Evolutionary conservation across 352 stramenopile genomes (phyloP).

Genomic region (Globisporangium polare): DNA sequence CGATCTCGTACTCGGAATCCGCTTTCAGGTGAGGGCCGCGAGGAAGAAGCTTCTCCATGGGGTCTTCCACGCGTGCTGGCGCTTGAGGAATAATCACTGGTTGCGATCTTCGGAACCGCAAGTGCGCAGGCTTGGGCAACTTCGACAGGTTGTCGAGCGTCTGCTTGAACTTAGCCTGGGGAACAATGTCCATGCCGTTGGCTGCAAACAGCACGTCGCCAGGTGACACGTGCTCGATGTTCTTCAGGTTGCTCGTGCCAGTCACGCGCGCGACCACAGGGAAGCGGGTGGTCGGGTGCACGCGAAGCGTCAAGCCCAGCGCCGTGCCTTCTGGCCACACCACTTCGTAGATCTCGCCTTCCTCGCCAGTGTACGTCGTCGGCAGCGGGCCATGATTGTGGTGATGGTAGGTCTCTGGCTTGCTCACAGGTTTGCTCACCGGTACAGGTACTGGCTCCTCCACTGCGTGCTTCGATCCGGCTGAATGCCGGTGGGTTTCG

Average conservation of each 20-base stretch:
- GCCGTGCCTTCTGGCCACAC: slow-evolving; percentile 67
- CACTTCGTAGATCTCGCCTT: slow-evolving; percentile 66
- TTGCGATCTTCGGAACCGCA: slow-evolving; percentile 56
- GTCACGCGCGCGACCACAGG: slow-evolving; percentile 71
- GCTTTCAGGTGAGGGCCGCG: slow-evolving; percentile 50
- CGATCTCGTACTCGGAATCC: slow-evolving; percentile 75
- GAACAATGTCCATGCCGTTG: slow-evolving; percentile 70
- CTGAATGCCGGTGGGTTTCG: slow-evolving; percentile 22
- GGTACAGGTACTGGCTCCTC: slow-evolving; percentile 12
- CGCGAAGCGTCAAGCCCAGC: slow-evolving; percentile 58
- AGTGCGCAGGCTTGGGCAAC: slow-evolving; percentile 61
- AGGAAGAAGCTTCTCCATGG: slow-evolving; percentile 36
- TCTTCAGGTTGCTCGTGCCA: slow-evolving; percentile 69
- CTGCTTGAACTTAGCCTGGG: slow-evolving; percentile 77
- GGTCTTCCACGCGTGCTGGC: slow-evolving; percentile 28
- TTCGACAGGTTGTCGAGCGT: slow-evolving; percentile 69
- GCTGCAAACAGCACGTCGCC: slow-evolving; percentile 68
- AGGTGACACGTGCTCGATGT: slow-evolving; percentile 68
- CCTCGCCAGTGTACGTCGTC: slow-evolving; percentile 28
- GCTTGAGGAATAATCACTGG: slow-evolving; percentile 20
- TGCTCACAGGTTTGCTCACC: slow-evolving; percentile 1
- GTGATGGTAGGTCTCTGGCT: background rate
- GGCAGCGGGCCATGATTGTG: slow-evolving; percentile 9
- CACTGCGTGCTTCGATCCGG: slow-evolving; percentile 14
- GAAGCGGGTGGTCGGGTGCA: slow-evolving; percentile 66